These are phyloP conservation scores for Rhynchosporium graminicola DNA, from an alignment of 2,329 filamentous ascomycete species.

Conservation along the genomic window DNA sequence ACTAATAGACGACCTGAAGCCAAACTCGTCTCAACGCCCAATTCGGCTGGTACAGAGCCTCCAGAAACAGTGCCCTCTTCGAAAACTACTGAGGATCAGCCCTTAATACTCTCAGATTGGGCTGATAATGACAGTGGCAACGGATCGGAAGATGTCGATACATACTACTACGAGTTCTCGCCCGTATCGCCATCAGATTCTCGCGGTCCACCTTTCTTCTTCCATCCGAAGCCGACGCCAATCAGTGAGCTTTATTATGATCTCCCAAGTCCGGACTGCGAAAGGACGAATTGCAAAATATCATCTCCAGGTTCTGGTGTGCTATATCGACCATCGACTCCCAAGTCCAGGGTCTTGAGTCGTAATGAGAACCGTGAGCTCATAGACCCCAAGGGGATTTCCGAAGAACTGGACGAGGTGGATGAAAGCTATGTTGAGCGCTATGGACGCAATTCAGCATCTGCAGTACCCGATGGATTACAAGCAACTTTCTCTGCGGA, in stretches of 20 bases:
- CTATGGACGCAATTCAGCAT: conserved; percentile 20
- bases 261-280: background rate
- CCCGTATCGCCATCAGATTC: conserved; percentile 10
- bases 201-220: background rate
- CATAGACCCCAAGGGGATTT: background rate
- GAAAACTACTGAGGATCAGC: background rate
- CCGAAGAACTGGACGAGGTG: background rate
- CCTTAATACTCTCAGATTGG: background rate
- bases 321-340: conserved; percentile 1
- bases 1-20: conserved; percentile 40
- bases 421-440: background rate
- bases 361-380: background rate
- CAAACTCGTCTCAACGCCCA: conserved; percentile 33
- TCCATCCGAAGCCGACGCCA: background rate
- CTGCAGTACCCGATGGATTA: conserved; percentile 19
- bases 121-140: background rate
- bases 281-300: background rate
- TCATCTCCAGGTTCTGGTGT: conserved; percentile 1
- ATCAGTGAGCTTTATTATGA: background rate
- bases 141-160: background rate
- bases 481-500: conserved; percentile 18
- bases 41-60: conserved; percentile 18
- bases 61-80: background rate
- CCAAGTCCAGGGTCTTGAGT: background rate
- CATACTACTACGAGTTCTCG: conserved; percentile 3